Evolutionary conservation across 371 early-diverging fungal genomes (phyloP), one percentile per base, ranked within the genome.

Genomic region (Mucor velutinosus): DNA sequence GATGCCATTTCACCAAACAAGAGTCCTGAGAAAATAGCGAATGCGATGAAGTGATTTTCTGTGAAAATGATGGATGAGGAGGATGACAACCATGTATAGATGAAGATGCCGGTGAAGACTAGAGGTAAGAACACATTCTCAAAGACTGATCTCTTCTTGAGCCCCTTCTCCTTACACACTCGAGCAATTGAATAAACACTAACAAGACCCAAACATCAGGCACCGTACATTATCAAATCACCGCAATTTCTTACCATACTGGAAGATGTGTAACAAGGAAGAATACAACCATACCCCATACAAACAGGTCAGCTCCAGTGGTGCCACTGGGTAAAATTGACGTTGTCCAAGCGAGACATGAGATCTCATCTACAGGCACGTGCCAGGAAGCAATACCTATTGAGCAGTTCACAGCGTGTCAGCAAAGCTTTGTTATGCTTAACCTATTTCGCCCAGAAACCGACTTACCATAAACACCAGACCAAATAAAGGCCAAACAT

Each of bases 1-100:
- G 95, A 94, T 55, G 93, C 93, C 76, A 95, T 92, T 57, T 94
- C 86, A 11, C 95, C 96, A 85, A 95, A 95, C 6, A 90, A 87
- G 49, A 92, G 79, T 15, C 95, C 94, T 19, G 82, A 82, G n/a
- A 90, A 87, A 27, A 92, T 60, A 12, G 88, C 79, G 69, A 93
- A 94, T 27, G 92, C 78, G 27, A 93, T 84, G 41, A 90, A 75
- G 66, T 94, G 93, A 53, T 88, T 66, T 25, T 87, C 81, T 43
- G 65, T 63, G 55, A 90, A 74, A 41, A 94, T 78, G 32, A 74
- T 79, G 6, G 90, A 89, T 58, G 85, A 74, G 27, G 89, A 88
- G 6, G 89, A 85, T 15, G 84, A 76, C 33, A 90, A 60, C 95
- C 95, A 95, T 53, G 87, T 72, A 60, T 80, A 87, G 51, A 86